These are phyloP conservation scores for Lodderomyces oxycetoniae DNA, from an alignment of 1,139 yeast species.

Conservation along the genomic window DNA sequence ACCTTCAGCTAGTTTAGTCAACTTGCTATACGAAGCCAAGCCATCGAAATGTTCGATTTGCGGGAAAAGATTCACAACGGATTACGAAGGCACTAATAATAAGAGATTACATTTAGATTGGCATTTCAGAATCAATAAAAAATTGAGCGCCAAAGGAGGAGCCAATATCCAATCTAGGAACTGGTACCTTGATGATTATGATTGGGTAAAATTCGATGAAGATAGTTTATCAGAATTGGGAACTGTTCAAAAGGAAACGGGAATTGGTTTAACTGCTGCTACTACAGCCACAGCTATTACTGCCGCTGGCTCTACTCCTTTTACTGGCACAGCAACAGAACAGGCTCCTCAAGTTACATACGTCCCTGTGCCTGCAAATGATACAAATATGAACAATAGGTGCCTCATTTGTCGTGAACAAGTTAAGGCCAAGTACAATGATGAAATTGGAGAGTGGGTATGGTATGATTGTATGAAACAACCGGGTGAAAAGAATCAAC, in stretches of 20 bases:
- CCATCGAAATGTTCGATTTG: constrained; percentile 86
- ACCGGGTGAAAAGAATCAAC: constrained; percentile 47
- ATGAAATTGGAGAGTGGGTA: constrained; percentile 91
- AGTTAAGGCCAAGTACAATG: constrained; percentile 76
- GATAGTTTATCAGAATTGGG: constrained; percentile 40
- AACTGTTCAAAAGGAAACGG: background rate
- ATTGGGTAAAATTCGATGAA: constrained; percentile 74
- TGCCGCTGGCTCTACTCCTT: background rate
- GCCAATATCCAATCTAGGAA: constrained; percentile 68
- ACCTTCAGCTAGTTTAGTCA: constrained; percentile 24
- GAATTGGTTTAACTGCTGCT: too few species aligned
- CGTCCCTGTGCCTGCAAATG: constrained; percentile 69
- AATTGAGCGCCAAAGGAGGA: constrained; percentile 42
- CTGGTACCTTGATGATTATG: constrained; percentile 74
- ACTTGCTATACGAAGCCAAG: constrained; percentile 53
- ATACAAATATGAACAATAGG: constrained; percentile 60
- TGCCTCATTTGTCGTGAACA: constrained; percentile 89
- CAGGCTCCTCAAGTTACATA: constrained; percentile 17
- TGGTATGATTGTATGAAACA: constrained; percentile 78
- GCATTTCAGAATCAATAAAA: constrained; percentile 91
- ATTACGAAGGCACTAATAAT: constrained; percentile 50
- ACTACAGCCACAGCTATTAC: background rate
- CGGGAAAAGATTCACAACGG: constrained; percentile 76
- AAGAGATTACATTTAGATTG: constrained; percentile 78
- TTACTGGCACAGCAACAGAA: background rate